Percentiles rank a stretch among this genome's conserved stretches.
Evolutionary conservation across 441 rosid species (phyloP).

Genomic region (Erodium texanum): DNA sequence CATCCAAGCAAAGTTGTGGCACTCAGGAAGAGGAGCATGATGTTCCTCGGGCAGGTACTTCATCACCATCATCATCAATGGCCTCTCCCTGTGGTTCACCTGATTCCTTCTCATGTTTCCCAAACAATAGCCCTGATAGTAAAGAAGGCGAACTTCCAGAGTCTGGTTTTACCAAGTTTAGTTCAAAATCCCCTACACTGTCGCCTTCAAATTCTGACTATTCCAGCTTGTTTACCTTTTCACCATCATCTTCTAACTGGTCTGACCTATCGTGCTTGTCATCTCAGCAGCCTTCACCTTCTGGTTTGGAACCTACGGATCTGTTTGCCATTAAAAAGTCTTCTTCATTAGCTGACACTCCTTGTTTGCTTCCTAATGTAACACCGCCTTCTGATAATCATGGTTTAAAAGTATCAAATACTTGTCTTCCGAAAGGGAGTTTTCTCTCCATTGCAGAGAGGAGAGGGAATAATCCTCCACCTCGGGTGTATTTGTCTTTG

Average conservation of each 20-base stretch:
- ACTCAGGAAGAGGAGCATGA: no score
- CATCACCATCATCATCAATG: constrained; percentile 17
- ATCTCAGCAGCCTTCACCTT: constrained; percentile 65
- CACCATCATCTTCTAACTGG: constrained; percentile 69
- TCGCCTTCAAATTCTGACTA: constrained; percentile 66
- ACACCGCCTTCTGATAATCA: not conserved
- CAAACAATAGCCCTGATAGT: no score
- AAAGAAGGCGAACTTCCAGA: constrained; percentile 10
- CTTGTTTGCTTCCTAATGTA: constrained; percentile 4
- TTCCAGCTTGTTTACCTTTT: constrained; percentile 61
- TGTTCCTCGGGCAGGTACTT: constrained; percentile 23
- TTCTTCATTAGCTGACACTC: constrained; percentile 23
- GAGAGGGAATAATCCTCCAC: constrained; percentile 65
- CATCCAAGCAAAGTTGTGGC: constrained; percentile 28
- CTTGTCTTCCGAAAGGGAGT: constrained; percentile 25
- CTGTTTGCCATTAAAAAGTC: constrained; percentile 22
- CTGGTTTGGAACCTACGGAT: constrained; percentile 36
- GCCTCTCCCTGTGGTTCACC: constrained; percentile 31
- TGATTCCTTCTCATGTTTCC: constrained; percentile 12
- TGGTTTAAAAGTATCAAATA: constrained; percentile 8
- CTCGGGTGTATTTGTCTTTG: constrained; percentile 36
- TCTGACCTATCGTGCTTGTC: constrained; percentile 53
- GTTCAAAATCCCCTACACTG: constrained; percentile 50
- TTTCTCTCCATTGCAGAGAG: constrained; percentile 54
- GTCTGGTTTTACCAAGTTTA: constrained; percentile 26